These are phyloP conservation scores for Ogataea ganodermae DNA, from an alignment of 805 yeast species.

Conservation along the genomic window DNA sequence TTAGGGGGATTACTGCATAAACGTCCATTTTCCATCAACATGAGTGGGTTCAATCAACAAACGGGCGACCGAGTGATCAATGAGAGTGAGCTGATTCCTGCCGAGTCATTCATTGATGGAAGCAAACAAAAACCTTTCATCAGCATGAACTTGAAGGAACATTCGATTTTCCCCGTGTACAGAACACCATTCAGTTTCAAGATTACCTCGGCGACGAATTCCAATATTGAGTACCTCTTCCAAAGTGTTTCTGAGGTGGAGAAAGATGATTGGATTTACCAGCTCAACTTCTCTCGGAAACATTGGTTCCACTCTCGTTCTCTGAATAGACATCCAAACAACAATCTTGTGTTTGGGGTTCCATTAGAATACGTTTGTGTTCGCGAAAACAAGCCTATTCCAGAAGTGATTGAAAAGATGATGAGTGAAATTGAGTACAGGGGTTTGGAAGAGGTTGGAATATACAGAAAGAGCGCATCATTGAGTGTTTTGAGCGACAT, in stretches of 20 bases:
- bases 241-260: conserved; percentile 67
- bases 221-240: conserved; percentile 50
- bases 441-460: conserved; percentile 88
- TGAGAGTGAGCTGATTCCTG: conserved; percentile 62
- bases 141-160: conserved; percentile 47
- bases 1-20: conserved; percentile 40
- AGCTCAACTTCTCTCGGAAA: conserved; percentile 47
- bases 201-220: conserved; percentile 35
- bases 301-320: conserved; percentile 56
- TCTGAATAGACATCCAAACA: conserved; percentile 23
- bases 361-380: conserved; percentile 77
- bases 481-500: conserved; percentile 46
- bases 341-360: conserved; percentile 72
- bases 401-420: conserved; percentile 64
- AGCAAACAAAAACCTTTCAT: conserved; percentile 52
- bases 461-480: conserved; percentile 71
- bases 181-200: conserved; percentile 50
- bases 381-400: conserved; percentile 64
- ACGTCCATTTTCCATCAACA: conserved; percentile 62
- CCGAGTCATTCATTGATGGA: conserved; percentile 41
- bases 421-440: conserved; percentile 79
- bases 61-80: conserved; percentile 36
- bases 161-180: conserved; percentile 54
- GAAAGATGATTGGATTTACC: conserved; percentile 71
- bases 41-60: conserved; percentile 33